Evolutionary conservation across 208 protist species (phyloP), one percentile per base, ranked within the genome.

Genomic region (Trypanosoma cruzi): DNA sequence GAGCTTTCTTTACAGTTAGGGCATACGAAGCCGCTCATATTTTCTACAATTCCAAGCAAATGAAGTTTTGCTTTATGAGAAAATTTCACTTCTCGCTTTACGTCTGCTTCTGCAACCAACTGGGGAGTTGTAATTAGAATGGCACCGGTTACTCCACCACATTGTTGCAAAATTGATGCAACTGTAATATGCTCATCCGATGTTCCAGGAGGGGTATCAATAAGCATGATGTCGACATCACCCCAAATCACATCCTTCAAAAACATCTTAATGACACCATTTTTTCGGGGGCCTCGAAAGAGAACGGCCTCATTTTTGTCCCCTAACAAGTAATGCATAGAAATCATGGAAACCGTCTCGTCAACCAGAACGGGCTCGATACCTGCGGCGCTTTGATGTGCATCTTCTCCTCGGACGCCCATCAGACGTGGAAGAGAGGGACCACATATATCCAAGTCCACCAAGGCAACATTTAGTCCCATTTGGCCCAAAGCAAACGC

Each of bases 371-470:
- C 90, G 20, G 98, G 97, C 67, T 96, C 90, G 84, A 98, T 99
- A 5, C 98, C 98, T 57, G 76, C 74, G 34, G 85, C 79, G 71
- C 86, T 97, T 67, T 90, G 90, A 75, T 97, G 97, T 28, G 97
- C 92, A 73, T 96, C 84, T 77, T 99, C 96, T 48, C 79, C 84
- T 13, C 87, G 86, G 42, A 86, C 86, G 13, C 93, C 93, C 1
- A 86, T 93, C 24, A 97, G 73, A 22, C 91, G 86, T 52, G 93
- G 93, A 54, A 96, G 71, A 29, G 88, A 95, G 18, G 99, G 99
- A n/a, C 99, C 99, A 79, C 99, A 99, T 53, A 99, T 98, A 85
- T 99, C 99, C 20, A 99, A 69, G 79, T 99, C 99, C 7, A 99
- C 79, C 14, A 99, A 82, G n/a, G 98, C 99, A 8, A 99, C 98